phyloP scores from a whole-genome alignment of 306 rosid species.

The Elaeagnus macrophylla region DNA sequence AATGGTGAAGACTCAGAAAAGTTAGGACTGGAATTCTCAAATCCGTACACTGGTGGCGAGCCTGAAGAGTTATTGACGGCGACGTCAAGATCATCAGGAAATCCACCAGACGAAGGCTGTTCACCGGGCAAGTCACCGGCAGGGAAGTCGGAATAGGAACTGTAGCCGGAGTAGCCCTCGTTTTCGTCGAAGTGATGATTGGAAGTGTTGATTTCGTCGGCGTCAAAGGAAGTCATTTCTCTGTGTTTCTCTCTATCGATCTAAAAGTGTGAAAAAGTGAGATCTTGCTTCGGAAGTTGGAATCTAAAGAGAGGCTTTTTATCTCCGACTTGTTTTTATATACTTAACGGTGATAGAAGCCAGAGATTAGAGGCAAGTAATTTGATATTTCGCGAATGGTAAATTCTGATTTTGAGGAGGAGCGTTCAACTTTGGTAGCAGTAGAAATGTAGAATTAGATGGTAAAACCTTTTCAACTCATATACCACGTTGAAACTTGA shows the following conservation, averaged over 20 bases:
- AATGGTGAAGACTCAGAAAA: conserved; percentile 75
- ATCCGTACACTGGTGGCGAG: conserved; percentile 71
- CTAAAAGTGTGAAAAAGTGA: no score
- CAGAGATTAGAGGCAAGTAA: no score
- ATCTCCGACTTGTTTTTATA: no score
- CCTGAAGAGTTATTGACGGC: conserved; percentile 43
- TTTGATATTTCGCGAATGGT: no score
- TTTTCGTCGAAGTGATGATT: conserved; percentile 32
- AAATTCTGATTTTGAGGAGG: no score
- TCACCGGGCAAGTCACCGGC: conserved; percentile 25
- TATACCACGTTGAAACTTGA: no score
- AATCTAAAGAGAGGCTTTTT: no score
- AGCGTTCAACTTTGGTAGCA: no score
- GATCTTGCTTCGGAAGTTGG: no score
- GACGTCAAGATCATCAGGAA: conserved; percentile 40
- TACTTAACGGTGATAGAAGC: no score
- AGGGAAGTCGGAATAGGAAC: conserved; percentile 51
- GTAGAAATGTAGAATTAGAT: no score
- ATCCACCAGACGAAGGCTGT: conserved; percentile 28
- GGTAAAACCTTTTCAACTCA: no score
- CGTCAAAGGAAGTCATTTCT: conserved; percentile 72
- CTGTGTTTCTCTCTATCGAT: conserved; percentile 12
- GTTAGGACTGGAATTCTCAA: conserved; percentile 54
- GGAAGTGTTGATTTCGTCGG: conserved; percentile 54
- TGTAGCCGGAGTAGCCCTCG: conserved; percentile 51